Percentiles rank a stretch among this genome's conserved stretches.
These are phyloP conservation scores for Fragaria iinumae DNA, from an alignment of 306 rosid genomes.

Conservation along the genomic window DNA sequence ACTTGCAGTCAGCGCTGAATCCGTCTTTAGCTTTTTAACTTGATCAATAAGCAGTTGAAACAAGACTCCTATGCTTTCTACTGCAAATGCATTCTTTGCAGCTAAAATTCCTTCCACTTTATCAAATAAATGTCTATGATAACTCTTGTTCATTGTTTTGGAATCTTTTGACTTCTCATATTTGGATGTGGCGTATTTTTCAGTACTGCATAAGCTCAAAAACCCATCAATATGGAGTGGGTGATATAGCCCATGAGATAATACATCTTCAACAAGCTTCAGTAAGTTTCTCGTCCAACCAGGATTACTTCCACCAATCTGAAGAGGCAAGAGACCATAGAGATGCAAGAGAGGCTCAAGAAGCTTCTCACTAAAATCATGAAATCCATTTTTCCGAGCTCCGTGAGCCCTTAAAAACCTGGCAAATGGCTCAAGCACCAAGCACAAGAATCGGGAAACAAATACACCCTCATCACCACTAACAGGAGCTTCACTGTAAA, in stretches of 20 bases:
- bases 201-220: slow-evolving; percentile 57
- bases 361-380: slow-evolving; percentile 64
- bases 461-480: slow-evolving; percentile 40
- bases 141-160: slow-evolving; percentile 56
- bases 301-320: slow-evolving; percentile 36
- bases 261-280: slow-evolving; percentile 66
- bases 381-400: slow-evolving; percentile 66
- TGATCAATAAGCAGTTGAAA: slow-evolving; percentile 54
- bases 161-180: slow-evolving; percentile 44
- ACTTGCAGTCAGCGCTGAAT: slow-evolving; percentile 36
- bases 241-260: slow-evolving; percentile 75
- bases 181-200: slow-evolving; percentile 44
- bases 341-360: slow-evolving; percentile 76
- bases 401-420: slow-evolving; percentile 65
- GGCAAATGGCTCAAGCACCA: slow-evolving; percentile 76
- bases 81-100: slow-evolving; percentile 53
- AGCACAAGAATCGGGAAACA: slow-evolving; percentile 49
- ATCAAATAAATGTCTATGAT: slow-evolving; percentile 81
- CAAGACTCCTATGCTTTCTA: slow-evolving; percentile 62
- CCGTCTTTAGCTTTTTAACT: slow-evolving; percentile 52
- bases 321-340: slow-evolving; percentile 48
- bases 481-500: slow-evolving; percentile 42
- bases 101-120: slow-evolving; percentile 47
- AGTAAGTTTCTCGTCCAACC: slow-evolving; percentile 41
- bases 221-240: slow-evolving; percentile 71